A percentile compares a stretch with the other conserved stretches of the same genome.
Conservation (phyloP, 208 protist genomes). For the Crithidia brevicula region DNA sequence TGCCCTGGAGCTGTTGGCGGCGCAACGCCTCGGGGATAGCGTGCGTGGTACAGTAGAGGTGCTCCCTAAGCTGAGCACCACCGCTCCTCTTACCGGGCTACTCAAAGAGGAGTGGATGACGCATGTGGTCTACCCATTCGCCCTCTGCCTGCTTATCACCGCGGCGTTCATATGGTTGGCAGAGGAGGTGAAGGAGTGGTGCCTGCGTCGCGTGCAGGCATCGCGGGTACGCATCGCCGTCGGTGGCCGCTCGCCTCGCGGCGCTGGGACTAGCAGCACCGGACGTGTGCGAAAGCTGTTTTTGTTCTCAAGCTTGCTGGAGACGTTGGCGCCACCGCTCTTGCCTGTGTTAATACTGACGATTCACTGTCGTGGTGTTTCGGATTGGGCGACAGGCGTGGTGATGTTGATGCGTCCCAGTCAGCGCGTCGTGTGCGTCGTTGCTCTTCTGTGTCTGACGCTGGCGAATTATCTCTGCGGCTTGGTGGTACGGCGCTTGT, state of each 20-base stretch:
- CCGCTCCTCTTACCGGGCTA: conserved; percentile 28
- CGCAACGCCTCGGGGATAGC: conserved; percentile 45
- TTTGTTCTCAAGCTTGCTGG: conserved; percentile 14
- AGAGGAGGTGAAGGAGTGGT: conserved; percentile 26
- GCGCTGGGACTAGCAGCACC: neutral
- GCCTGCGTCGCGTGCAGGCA: conserved; percentile 14
- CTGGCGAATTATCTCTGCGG: neutral
- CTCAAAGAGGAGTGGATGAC: conserved; percentile 24
- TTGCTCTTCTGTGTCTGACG: neutral
- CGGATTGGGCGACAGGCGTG: conserved; percentile 5
- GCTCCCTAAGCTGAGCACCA: conserved; percentile 24
- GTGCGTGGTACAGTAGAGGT: conserved; percentile 19
- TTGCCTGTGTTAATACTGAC: conserved; percentile 7
- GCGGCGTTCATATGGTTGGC: conserved; percentile 10
- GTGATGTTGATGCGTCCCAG: conserved; percentile 26
- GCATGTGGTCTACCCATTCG: conserved; percentile 13
- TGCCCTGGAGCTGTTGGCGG: conserved; percentile 49
- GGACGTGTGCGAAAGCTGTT: conserved; percentile 8
- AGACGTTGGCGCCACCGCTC: conserved; percentile 9
- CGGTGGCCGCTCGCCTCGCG: neutral
- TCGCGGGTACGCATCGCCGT: neutral
- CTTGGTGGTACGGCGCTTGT: conserved; percentile 8
- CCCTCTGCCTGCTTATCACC: conserved; percentile 8
- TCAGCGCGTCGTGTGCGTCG: conserved; percentile 17
- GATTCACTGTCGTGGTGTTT: conserved; percentile 2